Conservation (phyloP, 345 rosid genomes). For the Noccaea caerulescens region DNA sequence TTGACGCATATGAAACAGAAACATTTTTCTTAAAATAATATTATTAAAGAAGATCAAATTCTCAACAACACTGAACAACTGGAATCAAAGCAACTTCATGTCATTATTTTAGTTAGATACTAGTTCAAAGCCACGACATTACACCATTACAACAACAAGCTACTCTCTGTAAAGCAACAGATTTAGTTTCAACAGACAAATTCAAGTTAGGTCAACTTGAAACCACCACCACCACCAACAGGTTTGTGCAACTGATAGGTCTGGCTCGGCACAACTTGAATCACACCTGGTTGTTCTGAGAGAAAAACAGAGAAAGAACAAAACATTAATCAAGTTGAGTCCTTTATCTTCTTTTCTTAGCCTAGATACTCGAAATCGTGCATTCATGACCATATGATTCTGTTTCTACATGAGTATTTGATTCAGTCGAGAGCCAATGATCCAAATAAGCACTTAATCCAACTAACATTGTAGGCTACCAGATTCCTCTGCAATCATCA, state of each 20-base stretch:
- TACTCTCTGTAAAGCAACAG: slow-evolving; percentile 14
- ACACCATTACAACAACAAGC: slow-evolving; percentile 28
- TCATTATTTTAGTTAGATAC: slow-evolving; percentile 29
- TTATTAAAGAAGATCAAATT: slow-evolving; percentile 10
- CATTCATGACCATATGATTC: slow-evolving; percentile 9
- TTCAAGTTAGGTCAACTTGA: slow-evolving; percentile 30
- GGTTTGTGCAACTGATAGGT: slow-evolving; percentile 61
- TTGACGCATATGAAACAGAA: slow-evolving; percentile 5
- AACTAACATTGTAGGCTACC: background rate
- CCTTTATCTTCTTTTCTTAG: background rate
- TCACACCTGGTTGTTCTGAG: slow-evolving; percentile 83
- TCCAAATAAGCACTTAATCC: background rate
- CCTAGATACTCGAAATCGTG: background rate
- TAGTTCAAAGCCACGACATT: background rate
- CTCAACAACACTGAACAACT: slow-evolving; percentile 19
- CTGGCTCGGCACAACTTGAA: slow-evolving; percentile 76
- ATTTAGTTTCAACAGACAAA: slow-evolving; percentile 22
- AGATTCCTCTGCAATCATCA: background rate
- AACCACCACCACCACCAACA: slow-evolving; percentile 30
- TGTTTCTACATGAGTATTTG: background rate
- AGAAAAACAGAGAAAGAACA: background rate
- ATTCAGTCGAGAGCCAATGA: background rate
- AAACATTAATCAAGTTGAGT: background rate
- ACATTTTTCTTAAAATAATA: background rate
- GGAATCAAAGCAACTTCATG: slow-evolving; percentile 1